phyloP scores from a whole-genome alignment of 2,329 filamentous ascomycete species.

The Neonectria magnoliae region DNA sequence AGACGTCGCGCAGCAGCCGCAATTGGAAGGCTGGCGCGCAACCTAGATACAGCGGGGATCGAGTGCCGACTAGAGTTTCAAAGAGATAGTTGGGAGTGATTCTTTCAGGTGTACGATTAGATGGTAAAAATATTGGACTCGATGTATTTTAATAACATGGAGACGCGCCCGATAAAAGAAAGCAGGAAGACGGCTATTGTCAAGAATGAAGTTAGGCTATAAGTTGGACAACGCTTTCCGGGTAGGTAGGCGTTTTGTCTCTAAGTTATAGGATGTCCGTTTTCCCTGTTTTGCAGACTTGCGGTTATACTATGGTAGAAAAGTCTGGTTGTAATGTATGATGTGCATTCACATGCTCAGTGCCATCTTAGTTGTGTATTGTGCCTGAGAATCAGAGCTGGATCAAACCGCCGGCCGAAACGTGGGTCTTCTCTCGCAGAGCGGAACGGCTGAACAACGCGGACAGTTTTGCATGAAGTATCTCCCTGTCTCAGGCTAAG shows the following conservation, averaged over 20 bases:
- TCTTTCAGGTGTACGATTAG: slow-evolving; percentile 6
- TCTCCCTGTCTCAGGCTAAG: slow-evolving; percentile 31
- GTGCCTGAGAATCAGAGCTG: background rate
- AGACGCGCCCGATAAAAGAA: background rate
- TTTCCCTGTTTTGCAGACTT: background rate
- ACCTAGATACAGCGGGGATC: slow-evolving; percentile 49
- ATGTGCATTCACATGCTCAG: background rate
- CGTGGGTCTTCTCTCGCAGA: slow-evolving; percentile 6
- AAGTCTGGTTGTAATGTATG: background rate
- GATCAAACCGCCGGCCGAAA: slow-evolving; percentile 8
- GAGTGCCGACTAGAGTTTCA: slow-evolving; percentile 47
- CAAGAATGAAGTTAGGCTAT: background rate
- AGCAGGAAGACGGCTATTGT: background rate
- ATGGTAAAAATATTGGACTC: slow-evolving; percentile 7
- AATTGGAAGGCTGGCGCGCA: slow-evolving; percentile 40
- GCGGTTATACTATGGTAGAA: background rate
- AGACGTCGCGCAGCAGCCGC: slow-evolving; percentile 37
- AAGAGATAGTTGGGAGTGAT: slow-evolving; percentile 36
- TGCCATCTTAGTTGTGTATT: background rate
- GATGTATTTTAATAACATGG: slow-evolving; percentile 15
- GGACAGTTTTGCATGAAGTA: slow-evolving; percentile 12
- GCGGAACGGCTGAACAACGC: slow-evolving; percentile 15
- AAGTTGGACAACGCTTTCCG: background rate
- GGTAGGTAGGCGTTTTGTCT: background rate
- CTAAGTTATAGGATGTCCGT: background rate